Evolutionary conservation across 306 rosid species (phyloP).

Genomic region (Crotalaria pallida): DNA sequence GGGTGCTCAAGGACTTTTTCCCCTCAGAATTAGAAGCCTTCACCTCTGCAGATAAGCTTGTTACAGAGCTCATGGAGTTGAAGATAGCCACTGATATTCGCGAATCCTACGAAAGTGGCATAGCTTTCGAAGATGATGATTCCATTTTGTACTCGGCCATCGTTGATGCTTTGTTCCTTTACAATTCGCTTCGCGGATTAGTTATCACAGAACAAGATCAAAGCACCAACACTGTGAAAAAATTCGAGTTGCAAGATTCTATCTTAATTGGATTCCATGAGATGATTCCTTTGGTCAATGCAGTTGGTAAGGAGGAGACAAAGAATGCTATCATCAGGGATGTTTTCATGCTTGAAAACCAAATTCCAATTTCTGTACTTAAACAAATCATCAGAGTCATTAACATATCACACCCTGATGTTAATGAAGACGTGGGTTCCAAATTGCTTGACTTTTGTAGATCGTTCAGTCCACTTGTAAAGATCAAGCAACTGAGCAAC

Average conservation of each 20-base stretch:
- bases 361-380: background rate
- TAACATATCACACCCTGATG: too few relatives aligned
- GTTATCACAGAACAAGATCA: too few relatives aligned
- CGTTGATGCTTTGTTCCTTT: slow-evolving; percentile 4
- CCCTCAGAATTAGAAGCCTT: too few relatives aligned
- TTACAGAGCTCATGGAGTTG: background rate
- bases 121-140: background rate
- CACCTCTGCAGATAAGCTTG: too few relatives aligned
- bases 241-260: too few relatives aligned
- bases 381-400: background rate
- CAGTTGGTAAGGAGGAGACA: too few relatives aligned
- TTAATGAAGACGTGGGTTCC: background rate
- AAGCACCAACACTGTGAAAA: too few relatives aligned
- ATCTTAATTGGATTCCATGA: too few relatives aligned
- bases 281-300: too few relatives aligned
- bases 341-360: slow-evolving; percentile 16
- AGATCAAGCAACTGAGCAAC: background rate
- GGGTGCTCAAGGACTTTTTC: background rate
- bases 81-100: background rate
- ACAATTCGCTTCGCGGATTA: too few relatives aligned
- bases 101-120: background rate
- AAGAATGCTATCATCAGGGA: background rate
- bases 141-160: background rate
- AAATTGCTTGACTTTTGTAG: background rate
- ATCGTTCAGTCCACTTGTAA: background rate